Conservation (phyloP, 2,329 filamentous ascomycete species). For the Aspergillus nomiae region DNA sequence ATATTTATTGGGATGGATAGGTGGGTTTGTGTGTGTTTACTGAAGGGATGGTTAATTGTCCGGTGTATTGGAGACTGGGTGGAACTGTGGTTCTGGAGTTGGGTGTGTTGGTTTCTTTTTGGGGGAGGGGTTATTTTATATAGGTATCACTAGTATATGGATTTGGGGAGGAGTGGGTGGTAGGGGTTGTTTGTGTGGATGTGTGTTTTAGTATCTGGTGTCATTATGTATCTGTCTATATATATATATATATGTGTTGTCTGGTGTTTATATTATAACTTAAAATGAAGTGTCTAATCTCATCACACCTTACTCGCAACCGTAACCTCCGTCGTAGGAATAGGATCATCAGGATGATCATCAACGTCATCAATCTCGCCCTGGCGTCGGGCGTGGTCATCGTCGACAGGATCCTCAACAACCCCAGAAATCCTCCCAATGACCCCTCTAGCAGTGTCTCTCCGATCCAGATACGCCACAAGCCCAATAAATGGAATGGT, state of each 20-base stretch:
- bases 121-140: too few species aligned
- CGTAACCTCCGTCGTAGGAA: background rate
- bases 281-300: background rate
- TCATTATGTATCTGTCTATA: background rate
- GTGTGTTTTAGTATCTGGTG: background rate
- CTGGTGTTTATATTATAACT: background rate
- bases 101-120: too few species aligned
- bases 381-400: background rate
- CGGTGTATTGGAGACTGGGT: too few species aligned
- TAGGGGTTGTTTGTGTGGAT: background rate
- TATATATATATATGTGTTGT: background rate
- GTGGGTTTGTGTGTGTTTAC: background rate
- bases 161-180: background rate
- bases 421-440: background rate
- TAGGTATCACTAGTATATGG: background rate
- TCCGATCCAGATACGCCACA: conserved; percentile 37
- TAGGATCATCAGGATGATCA: background rate
- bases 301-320: background rate
- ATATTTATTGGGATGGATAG: background rate
- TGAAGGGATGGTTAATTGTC: too few species aligned
- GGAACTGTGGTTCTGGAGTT: too few species aligned
- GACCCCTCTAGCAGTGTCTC: background rate
- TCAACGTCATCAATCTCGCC: background rate
- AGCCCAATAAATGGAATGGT: conserved; percentile 40
- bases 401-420: background rate